phyloP scores from a whole-genome alignment of 495 filamentous ascomycete genomes.

The Oleoguttula mirabilis region DNA sequence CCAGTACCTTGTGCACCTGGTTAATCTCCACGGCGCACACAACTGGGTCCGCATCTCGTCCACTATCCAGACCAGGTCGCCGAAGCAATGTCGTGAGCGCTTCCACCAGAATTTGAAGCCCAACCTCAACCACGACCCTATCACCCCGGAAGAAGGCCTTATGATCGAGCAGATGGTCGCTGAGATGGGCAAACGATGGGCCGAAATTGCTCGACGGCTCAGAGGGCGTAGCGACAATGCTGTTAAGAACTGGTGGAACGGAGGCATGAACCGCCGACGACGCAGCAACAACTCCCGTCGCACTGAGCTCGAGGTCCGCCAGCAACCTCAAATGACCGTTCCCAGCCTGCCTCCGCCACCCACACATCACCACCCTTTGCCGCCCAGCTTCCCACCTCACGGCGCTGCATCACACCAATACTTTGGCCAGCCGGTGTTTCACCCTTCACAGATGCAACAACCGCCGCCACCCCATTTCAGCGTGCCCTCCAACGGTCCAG shows the following conservation, averaged over 20 bases:
- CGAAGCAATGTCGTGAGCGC: constrained; percentile 93
- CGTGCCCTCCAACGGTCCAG: constrained; percentile 13
- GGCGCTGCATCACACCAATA: constrained; percentile 4
- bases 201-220: constrained; percentile 79
- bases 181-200: constrained; percentile 85
- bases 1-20: constrained; percentile 54
- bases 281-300: constrained; percentile 38
- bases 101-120: constrained; percentile 96
- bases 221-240: constrained; percentile 90
- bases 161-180: constrained; percentile 70
- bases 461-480: constrained; percentile 6
- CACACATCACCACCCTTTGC: constrained; percentile 21
- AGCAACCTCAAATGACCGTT: constrained; percentile 21
- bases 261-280: constrained; percentile 69
- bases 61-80: constrained; percentile 61
- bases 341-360: constrained; percentile 5
- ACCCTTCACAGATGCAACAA: background rate
- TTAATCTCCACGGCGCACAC: constrained; percentile 62
- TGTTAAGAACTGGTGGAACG: constrained; percentile 99
- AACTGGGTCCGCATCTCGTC: constrained; percentile 90
- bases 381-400: constrained; percentile 7
- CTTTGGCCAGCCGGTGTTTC: constrained; percentile 12
- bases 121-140: constrained; percentile 77
- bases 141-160: constrained; percentile 77
- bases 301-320: constrained; percentile 16